Evolutionary conservation across 2,329 filamentous ascomycete species (phyloP).

Genomic region (Diaporthe eres): DNA sequence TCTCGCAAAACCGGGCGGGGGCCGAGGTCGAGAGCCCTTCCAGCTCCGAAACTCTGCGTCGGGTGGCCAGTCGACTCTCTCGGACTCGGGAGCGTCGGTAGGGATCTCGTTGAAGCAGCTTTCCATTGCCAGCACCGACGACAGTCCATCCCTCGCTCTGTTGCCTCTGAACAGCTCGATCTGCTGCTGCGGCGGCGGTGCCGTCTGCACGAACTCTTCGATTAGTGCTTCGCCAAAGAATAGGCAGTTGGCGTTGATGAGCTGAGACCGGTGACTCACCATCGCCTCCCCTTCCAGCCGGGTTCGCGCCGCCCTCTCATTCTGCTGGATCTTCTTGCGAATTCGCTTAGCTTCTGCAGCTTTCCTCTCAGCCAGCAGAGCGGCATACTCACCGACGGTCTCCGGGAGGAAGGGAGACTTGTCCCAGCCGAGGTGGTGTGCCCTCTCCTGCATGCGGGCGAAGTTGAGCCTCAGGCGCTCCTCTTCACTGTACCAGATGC

Average conservation of each 20-base stretch:
- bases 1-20: background rate
- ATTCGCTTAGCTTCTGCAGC: slow-evolving; percentile 21
- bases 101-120: slow-evolving; percentile 33
- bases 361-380: slow-evolving; percentile 28
- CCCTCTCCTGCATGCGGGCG: slow-evolving; percentile 28
- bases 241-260: background rate
- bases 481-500: slow-evolving; percentile 35
- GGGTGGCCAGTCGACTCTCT: slow-evolving; percentile 26
- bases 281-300: background rate
- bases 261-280: background rate
- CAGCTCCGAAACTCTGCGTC: slow-evolving; percentile 15
- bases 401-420: slow-evolving; percentile 32
- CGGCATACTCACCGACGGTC: slow-evolving; percentile 27
- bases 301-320: background rate
- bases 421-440: slow-evolving; percentile 10
- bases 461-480: slow-evolving; percentile 32
- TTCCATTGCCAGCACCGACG: slow-evolving; percentile 23
- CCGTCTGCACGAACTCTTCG: background rate
- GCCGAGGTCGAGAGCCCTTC: background rate
- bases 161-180: slow-evolving; percentile 10
- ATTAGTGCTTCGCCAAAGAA: slow-evolving; percentile 24
- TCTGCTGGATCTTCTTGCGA: slow-evolving; percentile 33
- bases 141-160: background rate
- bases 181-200: background rate
- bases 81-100: background rate